Conservation (phyloP, 306 rosid genomes). For the Psophocarpus tetragonolobus region DNA sequence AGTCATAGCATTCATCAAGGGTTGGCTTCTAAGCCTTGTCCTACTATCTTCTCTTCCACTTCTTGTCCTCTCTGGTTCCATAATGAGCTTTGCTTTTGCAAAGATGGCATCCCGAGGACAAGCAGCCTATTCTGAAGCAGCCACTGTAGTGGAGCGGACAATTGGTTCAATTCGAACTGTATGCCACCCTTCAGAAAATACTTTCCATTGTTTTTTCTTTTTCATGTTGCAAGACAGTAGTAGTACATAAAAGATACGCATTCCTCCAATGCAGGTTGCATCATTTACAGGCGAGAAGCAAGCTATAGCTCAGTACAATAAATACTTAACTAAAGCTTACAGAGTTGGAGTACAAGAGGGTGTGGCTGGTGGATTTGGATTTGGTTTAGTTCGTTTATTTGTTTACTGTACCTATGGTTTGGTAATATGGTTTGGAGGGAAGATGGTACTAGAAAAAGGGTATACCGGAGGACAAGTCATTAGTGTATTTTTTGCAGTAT, state of each 20-base stretch:
- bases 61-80: slow-evolving; percentile 62
- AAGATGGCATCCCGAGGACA: slow-evolving; percentile 75
- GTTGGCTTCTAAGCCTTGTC: slow-evolving; percentile 80
- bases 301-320: slow-evolving; percentile 56
- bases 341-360: slow-evolving; percentile 69
- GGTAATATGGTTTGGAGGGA: slow-evolving; percentile 83
- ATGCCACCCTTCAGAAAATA: slow-evolving; percentile 24
- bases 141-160: slow-evolving; percentile 65
- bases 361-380: slow-evolving; percentile 63
- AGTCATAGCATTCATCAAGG: slow-evolving; percentile 65
- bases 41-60: slow-evolving; percentile 69
- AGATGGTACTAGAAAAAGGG: slow-evolving; percentile 72
- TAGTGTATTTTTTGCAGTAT: slow-evolving; percentile 56
- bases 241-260: slow-evolving; percentile 3
- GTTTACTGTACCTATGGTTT: slow-evolving; percentile 54
- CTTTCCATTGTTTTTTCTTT: slow-evolving; percentile 11
- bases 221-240: background rate
- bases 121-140: slow-evolving; percentile 69
- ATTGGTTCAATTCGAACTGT: slow-evolving; percentile 81
- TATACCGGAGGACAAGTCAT: slow-evolving; percentile 75
- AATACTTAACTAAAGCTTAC: slow-evolving; percentile 62
- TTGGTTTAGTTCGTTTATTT: slow-evolving; percentile 51
- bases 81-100: slow-evolving; percentile 45
- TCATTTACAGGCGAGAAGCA: slow-evolving; percentile 77
- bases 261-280: slow-evolving; percentile 55